Evolutionary conservation across 75 land plant genomes (phyloP).

Genomic region (Cryptomeria japonica): DNA sequence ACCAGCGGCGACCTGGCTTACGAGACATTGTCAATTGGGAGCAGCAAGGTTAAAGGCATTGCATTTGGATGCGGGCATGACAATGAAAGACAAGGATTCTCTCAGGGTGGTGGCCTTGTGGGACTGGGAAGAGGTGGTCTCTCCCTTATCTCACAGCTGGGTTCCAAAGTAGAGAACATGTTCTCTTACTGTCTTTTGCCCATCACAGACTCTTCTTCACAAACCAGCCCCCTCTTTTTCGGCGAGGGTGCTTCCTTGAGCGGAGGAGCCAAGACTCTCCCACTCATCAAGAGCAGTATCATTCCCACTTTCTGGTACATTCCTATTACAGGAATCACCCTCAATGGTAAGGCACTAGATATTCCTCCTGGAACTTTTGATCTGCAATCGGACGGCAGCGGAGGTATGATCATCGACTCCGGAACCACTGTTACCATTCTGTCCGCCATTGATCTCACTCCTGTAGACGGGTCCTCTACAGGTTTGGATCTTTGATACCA

Average conservation of each 20-base stretch:
- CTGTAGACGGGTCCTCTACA: too few relatives aligned
- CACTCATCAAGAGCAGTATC: not conserved
- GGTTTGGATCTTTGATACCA: too few relatives aligned
- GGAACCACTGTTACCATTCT: too few relatives aligned
- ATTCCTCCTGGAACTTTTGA: too few relatives aligned
- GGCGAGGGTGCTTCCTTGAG: not conserved
- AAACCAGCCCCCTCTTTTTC: not conserved
- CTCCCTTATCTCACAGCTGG: not conserved
- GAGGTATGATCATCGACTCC: too few relatives aligned
- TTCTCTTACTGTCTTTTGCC: not conserved
- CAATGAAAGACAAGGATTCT: too few relatives aligned
- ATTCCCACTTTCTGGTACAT: too few relatives aligned
- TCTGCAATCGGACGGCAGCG: too few relatives aligned
- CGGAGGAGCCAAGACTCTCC: not conserved
- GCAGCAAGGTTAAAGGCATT: not conserved
- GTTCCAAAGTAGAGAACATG: not conserved
- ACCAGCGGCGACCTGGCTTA: not conserved
- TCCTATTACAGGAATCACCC: too few relatives aligned
- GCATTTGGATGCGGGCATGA: not conserved
- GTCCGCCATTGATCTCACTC: too few relatives aligned
- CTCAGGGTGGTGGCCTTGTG: too few relatives aligned
- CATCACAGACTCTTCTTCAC: not conserved
- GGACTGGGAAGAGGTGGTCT: not conserved
- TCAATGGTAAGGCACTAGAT: too few relatives aligned
- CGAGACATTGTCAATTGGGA: not conserved